Percentiles rank a stretch among this genome's conserved stretches.
These are phyloP conservation scores for Barnettozyma siamensis DNA, from an alignment of 805 yeast species.

Conservation along the genomic window DNA sequence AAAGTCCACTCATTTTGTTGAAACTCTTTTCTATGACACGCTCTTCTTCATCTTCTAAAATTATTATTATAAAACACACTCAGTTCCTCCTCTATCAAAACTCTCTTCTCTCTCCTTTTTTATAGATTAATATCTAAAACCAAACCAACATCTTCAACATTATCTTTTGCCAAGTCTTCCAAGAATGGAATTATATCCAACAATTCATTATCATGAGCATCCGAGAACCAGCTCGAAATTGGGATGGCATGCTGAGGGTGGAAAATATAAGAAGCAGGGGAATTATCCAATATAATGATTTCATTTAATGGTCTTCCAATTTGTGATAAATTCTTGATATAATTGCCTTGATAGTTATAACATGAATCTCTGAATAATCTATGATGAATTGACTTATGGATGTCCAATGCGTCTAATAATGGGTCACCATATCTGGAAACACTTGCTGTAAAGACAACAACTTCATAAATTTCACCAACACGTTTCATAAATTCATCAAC, in stretches of 20 bases:
- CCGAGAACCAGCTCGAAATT: constrained; percentile 96
- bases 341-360: constrained; percentile 88
- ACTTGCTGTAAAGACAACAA: constrained; percentile 95
- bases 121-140: constrained; percentile 68
- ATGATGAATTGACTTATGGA: constrained; percentile 74
- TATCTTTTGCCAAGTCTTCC: constrained; percentile 68
- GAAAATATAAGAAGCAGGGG: constrained; percentile 96
- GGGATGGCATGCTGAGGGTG: constrained; percentile 99
- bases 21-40: too few relatives aligned
- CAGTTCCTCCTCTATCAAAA: too few relatives aligned
- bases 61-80: too few relatives aligned
- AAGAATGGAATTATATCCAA: constrained; percentile 86
- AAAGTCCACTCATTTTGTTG: too few relatives aligned
- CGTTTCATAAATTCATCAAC: constrained; percentile 85
- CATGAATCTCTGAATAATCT: constrained; percentile 93
- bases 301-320: constrained; percentile 88
- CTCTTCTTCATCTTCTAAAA: too few relatives aligned
- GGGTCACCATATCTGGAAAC: constrained; percentile 97
- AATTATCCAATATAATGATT: constrained; percentile 87
- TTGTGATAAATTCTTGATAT: constrained; percentile 88
- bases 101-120: not conserved
- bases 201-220: constrained; percentile 93
- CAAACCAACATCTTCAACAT: constrained; percentile 78
- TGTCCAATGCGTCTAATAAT: constrained; percentile 78
- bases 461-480: constrained; percentile 86